These are phyloP conservation scores for Thozetella sp. DNA, from an alignment of 495 filamentous ascomycete genomes.

Conservation along the genomic window DNA sequence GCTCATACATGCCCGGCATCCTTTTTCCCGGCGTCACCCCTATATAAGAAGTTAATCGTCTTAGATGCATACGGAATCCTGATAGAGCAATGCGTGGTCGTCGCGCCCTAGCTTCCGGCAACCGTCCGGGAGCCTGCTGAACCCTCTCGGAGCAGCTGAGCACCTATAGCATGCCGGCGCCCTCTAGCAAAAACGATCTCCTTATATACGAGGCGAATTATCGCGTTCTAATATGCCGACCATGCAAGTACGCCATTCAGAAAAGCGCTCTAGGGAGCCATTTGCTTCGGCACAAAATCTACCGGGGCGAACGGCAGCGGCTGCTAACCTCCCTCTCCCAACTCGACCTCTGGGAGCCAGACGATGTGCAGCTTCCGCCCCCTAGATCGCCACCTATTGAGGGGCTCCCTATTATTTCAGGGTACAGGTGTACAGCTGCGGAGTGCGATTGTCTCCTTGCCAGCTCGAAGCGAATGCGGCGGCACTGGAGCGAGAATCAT, in stretches of 20 bases:
- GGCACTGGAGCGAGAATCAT: constrained; percentile 32
- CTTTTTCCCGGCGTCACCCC: too few relatives aligned
- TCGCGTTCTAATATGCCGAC: constrained; percentile 32
- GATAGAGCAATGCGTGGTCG: too few relatives aligned
- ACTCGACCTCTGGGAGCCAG: constrained; percentile 24
- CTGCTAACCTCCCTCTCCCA: constrained; percentile 23
- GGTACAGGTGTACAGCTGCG: constrained; percentile 22
- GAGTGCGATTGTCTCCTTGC: constrained; percentile 27
- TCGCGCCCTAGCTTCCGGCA: too few relatives aligned
- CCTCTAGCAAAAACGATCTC: constrained; percentile 6
- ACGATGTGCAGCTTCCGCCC: constrained; percentile 23
- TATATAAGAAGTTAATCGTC: too few relatives aligned
- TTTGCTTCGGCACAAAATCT: constrained; percentile 36
- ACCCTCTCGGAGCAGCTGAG: too few relatives aligned
- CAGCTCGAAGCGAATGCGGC: constrained; percentile 32
- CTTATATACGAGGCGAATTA: constrained; percentile 28
- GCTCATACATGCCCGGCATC: too few relatives aligned
- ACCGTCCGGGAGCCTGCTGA: too few relatives aligned
- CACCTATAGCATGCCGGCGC: neutral
- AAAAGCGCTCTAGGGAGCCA: constrained; percentile 34
- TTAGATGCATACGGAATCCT: too few relatives aligned
- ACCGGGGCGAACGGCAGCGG: constrained; percentile 26
- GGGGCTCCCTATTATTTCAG: constrained; percentile 26
- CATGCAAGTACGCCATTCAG: constrained; percentile 40
- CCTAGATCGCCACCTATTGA: constrained; percentile 21